Base-by-base conservation (phyloP, 108 stramenopile species). In the Nitzschia sp. region DNA sequence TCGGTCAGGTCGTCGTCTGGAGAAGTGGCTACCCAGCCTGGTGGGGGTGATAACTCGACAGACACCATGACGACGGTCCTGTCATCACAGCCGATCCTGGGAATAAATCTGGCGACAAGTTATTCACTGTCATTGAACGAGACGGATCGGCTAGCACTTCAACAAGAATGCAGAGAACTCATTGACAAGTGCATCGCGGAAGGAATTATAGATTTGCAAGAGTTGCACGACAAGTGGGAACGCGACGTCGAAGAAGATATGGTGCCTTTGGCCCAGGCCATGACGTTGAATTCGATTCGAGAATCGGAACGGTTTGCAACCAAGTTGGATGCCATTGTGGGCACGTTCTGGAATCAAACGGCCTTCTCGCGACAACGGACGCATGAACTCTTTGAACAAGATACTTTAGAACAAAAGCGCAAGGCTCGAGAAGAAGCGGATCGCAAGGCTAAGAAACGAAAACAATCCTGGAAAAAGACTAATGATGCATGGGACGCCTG, bases 391-490 rank as follows among this genome's bases (percentile, higher is more conserved):
- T 29, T 33, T 11, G 5, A 32, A 29, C 3, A 18, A 29, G 56
- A 58, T 33, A 28, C 25, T 29, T 17, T 58, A 23, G 56, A 58
- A 58, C 56, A 23, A 21, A 29, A 25, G 5, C 56, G 30, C 8
- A 58, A 58, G 21, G 30, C 28, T 4, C 25, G 30, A n/a, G 56
- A 51, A 51, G 49, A 51, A 51, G 49, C 8, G 19, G 49, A 17
- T 4, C 38, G 38, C 6, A 6, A 42, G 13, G 38, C 38, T 13
- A 42, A 42, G 13, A 42, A 42, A 42, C 9, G 38, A 6, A 51
- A 51, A 17, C 56, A 58, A 32, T 58, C 56, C 21, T 58, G 56
- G 56, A 58, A 58, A 33, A 58, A 58, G 31, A 58, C 56, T 4
- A 58, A 58, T 33, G 31, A 58, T 33, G 56, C 28, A 4, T 58